phyloP scores from a whole-genome alignment of 805 yeast species.

The Wickerhamiella galacta region DNA sequence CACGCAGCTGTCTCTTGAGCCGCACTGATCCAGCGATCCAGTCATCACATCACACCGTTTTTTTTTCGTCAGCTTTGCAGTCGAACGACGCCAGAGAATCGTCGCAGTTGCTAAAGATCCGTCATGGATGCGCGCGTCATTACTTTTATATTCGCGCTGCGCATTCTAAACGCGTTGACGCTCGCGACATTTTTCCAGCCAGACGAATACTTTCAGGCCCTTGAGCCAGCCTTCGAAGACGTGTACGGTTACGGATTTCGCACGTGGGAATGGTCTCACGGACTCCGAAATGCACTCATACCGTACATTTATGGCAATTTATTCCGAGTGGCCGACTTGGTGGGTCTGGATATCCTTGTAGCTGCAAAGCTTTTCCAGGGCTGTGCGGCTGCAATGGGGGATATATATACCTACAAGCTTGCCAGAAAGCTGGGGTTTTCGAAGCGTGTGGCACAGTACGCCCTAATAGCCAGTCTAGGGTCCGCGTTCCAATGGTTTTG shows the following conservation, averaged over 20 bases:
- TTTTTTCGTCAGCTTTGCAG: too few relatives aligned
- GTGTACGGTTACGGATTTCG: constrained; percentile 66
- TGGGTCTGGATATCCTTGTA: constrained; percentile 21
- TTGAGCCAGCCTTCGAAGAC: constrained; percentile 75
- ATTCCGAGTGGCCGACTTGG: constrained; percentile 22
- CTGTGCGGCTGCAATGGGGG: constrained; percentile 53
- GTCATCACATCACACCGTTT: too few relatives aligned
- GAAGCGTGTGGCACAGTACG: constrained; percentile 12
- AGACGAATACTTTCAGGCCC: constrained; percentile 84
- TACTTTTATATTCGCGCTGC: constrained; percentile 11
- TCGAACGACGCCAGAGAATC: too few relatives aligned
- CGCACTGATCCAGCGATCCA: too few relatives aligned
- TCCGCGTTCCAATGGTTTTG: constrained; percentile 74
- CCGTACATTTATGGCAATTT: constrained; percentile 52
- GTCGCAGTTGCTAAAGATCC: too few relatives aligned
- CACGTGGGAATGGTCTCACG: constrained; percentile 89
- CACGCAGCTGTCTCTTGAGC: too few relatives aligned
- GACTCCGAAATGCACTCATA: constrained; percentile 61
- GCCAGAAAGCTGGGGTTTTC: constrained; percentile 21
- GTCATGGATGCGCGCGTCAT: too few relatives aligned
- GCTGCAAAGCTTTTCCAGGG: constrained; percentile 59
- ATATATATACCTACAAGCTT: constrained; percentile 38
- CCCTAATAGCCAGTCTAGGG: constrained; percentile 34
- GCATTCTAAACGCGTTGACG: constrained; percentile 47
- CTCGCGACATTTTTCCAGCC: constrained; percentile 79